These are phyloP conservation scores for Saussurea involucrata DNA, from an alignment of 129 eudicot species.

Conservation along the genomic window DNA sequence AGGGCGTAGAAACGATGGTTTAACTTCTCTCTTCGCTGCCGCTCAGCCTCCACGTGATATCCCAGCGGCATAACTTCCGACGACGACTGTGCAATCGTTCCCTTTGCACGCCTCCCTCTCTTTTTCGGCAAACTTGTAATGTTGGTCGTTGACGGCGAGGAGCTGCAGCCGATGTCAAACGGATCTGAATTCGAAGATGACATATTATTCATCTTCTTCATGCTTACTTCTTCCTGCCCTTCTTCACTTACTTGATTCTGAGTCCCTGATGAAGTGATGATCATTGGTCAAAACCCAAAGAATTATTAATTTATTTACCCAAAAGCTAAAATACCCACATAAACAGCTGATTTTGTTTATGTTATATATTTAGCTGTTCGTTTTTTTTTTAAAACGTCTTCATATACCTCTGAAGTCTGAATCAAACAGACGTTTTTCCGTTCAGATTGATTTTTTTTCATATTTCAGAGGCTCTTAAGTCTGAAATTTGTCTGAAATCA, in stretches of 20 bases:
- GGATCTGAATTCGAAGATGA: conserved; percentile 30
- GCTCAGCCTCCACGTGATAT: conserved; percentile 53
- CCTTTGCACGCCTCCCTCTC: conserved; percentile 35
- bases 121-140: conserved; percentile 9
- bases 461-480: no score
- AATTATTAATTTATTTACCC: neutral
- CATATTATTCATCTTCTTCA: conserved; percentile 13
- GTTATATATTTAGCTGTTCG: no score
- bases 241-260: conserved; percentile 26
- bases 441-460: no score
- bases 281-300: neutral
- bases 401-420: no score
- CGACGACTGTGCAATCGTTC: conserved; percentile 1
- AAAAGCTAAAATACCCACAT: no score
- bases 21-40: conserved; percentile 57
- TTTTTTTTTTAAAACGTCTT: no score
- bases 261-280: conserved; percentile 8
- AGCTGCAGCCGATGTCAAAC: conserved; percentile 22
- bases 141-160: conserved; percentile 6
- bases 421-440: no score
- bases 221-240: conserved; percentile 20
- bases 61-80: neutral
- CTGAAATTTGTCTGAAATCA: no score
- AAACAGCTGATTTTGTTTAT: no score
- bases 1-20: conserved; percentile 55